A percentile compares a stretch with the other conserved stretches of the same genome.
phyloP scores from a whole-genome alignment of 2,329 filamentous ascomycete genomes.

The Arthrinium puccinioides region DNA sequence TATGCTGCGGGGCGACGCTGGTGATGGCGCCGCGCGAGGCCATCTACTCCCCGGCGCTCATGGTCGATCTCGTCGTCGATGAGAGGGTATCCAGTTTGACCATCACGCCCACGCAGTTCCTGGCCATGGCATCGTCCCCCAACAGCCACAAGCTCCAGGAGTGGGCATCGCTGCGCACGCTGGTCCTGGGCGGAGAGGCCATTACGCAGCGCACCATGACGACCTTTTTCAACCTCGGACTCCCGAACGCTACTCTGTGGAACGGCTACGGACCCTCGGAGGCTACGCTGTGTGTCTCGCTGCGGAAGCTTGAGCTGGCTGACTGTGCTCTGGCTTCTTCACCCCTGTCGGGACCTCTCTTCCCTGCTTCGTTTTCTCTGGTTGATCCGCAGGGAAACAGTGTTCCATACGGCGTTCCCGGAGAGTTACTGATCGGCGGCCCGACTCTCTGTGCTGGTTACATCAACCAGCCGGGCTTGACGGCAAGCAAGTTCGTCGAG shows the following conservation, averaged over 20 bases:
- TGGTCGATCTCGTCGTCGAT: conserved; percentile 23
- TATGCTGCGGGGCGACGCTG: conserved; percentile 24
- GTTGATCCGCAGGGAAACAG: conserved; percentile 28
- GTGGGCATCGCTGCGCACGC: background rate
- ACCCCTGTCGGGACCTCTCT: too few species aligned
- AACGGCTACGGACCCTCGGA: conserved; percentile 13
- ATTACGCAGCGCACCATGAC: too few species aligned
- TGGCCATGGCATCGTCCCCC: background rate
- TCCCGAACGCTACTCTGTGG: conserved; percentile 6
- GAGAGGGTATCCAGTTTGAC: conserved; percentile 25
- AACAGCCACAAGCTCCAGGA: too few species aligned
- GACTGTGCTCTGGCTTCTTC: too few species aligned
- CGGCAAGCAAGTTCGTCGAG: conserved; percentile 2
- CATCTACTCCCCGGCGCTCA: conserved; percentile 23
- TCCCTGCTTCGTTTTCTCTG: background rate
- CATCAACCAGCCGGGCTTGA: conserved; percentile 15
- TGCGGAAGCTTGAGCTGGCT: too few species aligned
- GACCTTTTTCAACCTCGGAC: too few species aligned
- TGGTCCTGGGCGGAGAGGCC: too few species aligned
- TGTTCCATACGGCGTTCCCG: conserved; percentile 30
- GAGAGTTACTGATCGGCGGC: conserved; percentile 35
- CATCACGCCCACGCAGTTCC: conserved; percentile 31
- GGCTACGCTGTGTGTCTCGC: too few species aligned
- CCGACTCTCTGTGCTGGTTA: conserved; percentile 27
- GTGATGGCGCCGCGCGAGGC: conserved; percentile 17